Conservation (phyloP, 2,329 filamentous ascomycete genomes). For the Microcera coccophila region DNA sequence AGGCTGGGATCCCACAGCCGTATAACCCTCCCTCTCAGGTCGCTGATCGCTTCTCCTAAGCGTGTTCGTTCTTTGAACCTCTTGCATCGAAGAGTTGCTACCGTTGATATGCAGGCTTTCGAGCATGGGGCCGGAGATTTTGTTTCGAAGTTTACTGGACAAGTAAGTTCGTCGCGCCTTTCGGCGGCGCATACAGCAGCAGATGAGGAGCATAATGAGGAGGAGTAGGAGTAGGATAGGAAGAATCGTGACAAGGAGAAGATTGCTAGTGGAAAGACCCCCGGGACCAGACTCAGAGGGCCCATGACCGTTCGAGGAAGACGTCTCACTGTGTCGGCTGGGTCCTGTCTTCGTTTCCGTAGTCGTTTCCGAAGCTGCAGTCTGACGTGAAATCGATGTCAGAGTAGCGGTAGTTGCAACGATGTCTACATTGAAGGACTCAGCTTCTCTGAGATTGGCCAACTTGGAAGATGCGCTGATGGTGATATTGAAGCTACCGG, state of each 20-base stretch:
- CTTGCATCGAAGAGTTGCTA: slow-evolving; percentile 21
- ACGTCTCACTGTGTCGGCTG: slow-evolving; percentile 17
- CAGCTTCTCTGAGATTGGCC: slow-evolving; percentile 34
- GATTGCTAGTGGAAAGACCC: slow-evolving; percentile 30
- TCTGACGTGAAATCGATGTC: slow-evolving; percentile 14
- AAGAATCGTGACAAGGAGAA: slow-evolving; percentile 44
- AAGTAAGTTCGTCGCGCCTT: slow-evolving; percentile 27
- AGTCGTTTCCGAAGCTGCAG: slow-evolving; percentile 20
- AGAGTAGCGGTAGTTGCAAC: slow-evolving; percentile 24
- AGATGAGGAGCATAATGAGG: slow-evolving; percentile 32
- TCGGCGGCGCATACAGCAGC: slow-evolving; percentile 32
- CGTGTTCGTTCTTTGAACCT: slow-evolving; percentile 14
- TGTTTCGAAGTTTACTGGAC: slow-evolving; percentile 29
- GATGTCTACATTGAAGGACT: slow-evolving; percentile 37
- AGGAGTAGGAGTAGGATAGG: slow-evolving; percentile 38
- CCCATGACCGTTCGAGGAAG: slow-evolving; percentile 12
- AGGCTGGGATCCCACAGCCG: slow-evolving; percentile 23
- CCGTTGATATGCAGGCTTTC: slow-evolving; percentile 28
- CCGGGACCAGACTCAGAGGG: slow-evolving; percentile 12
- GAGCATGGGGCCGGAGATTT: slow-evolving; percentile 32
- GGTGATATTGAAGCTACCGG: slow-evolving; percentile 30
- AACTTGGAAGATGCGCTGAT: slow-evolving; percentile 33
- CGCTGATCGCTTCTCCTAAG: neutral
- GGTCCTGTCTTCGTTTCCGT: slow-evolving; percentile 13
- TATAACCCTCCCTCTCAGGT: slow-evolving; percentile 17